These are phyloP conservation scores for Bonia amplexicaulis DNA, from an alignment of 176 grass and related monocot species.

Conservation along the genomic window DNA sequence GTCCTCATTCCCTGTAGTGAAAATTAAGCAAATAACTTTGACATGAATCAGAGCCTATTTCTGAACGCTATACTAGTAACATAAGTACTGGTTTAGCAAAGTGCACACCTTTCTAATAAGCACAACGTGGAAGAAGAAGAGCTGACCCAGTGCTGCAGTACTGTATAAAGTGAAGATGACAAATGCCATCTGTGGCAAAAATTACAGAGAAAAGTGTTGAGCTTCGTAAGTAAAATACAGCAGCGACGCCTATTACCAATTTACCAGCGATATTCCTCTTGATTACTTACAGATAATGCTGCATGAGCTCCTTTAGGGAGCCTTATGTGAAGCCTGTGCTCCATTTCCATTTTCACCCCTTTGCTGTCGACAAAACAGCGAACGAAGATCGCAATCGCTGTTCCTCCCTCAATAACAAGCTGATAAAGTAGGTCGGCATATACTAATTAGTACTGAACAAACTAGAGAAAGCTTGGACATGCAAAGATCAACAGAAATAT, in stretches of 20 bases:
- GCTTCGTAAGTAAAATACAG: neutral
- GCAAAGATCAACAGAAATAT: neutral
- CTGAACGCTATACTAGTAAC: neutral
- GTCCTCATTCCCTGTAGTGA: constrained; percentile 85
- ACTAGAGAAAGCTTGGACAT: neutral
- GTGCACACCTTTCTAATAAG: constrained; percentile 79
- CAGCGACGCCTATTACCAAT: neutral
- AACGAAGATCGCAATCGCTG: constrained; percentile 65
- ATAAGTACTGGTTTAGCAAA: neutral
- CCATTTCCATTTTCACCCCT: constrained; percentile 55
- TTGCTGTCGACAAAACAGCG: constrained; percentile 69
- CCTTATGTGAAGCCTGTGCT: constrained; percentile 61
- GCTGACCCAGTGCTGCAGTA: constrained; percentile 75
- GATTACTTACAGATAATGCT: constrained; percentile 59
- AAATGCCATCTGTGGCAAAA: constrained; percentile 53
- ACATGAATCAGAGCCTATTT: neutral
- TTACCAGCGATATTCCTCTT: neutral
- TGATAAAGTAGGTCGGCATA: constrained; percentile 19
- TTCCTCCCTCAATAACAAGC: constrained; percentile 79
- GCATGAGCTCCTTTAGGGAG: constrained; percentile 88
- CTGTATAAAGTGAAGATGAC: constrained; percentile 74
- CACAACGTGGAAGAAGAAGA: constrained; percentile 93
- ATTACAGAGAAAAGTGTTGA: constrained; percentile 11
- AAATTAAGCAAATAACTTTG: neutral
- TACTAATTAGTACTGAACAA: neutral